Evolutionary conservation across 2,329 filamentous ascomycete species (phyloP), one percentile per base, ranked within the genome.

Genomic region (Torrubiellomyces zombiae): DNA sequence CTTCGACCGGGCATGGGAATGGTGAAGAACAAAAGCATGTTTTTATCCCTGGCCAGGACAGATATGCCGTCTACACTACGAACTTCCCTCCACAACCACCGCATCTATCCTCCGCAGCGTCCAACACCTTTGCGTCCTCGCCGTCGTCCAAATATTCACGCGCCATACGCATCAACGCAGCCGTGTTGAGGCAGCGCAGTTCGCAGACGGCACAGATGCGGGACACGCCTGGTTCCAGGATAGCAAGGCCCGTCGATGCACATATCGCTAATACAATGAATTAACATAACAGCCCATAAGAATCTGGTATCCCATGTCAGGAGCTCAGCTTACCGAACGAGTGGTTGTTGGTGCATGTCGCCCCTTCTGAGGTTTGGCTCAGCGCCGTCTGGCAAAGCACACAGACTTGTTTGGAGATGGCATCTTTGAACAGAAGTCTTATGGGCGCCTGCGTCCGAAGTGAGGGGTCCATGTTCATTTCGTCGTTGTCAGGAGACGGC

Each of bases 151-250:
- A 29, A 16, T 47, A 34, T 26, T 43, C 32, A 17, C 37, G 31
- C 3, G 48, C 49, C 9, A 54, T 39, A 13, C 34, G 42, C 3
- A 39, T 34, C 13, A 69, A 42, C 32, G 58, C 52, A 4, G 52
- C 45, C 0, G 51, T 40, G 22, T 56, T 53, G 12, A 70, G 48
- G 6, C 60, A 66, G 14, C 65, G 55, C 14, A 55, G 42, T 10
- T 56, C 58, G 34, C 67, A 72, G 3, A 70, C 59, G 12, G 58
- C 60, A 26, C 67, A 72, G 3, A 58, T 55, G 17, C 57, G 51
- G 1, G 65, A 68, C 23, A 61, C 51, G 3, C 60, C 62, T 0
- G 66, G 66, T 2, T 52, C 55, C 29, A 64, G 48, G 32, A 72
- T 64, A 9, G 65, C 58, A 6, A 71, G 42, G 1, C 63, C 60